Percentiles rank a stretch among this genome's conserved stretches.
Evolutionary conservation across 208 protist species (phyloP).

Genomic region (Leishmania lainsoni): DNA sequence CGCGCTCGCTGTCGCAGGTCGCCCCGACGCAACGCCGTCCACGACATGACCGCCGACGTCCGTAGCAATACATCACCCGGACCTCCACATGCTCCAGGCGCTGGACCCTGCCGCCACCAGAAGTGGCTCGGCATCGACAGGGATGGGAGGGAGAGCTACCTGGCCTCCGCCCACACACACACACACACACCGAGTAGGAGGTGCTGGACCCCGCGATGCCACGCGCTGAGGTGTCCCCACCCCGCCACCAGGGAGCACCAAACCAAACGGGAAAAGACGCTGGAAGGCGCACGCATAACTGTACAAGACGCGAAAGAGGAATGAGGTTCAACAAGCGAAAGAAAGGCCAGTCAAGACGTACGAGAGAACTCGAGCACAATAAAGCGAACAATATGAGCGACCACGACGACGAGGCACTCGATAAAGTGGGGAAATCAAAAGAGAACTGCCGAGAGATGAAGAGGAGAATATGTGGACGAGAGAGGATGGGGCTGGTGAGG

Average conservation of each 20-base stretch:
- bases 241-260: background rate
- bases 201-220: background rate
- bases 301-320: background rate
- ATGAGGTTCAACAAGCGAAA: background rate
- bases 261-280: background rate
- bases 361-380: conserved; percentile 6
- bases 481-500: background rate
- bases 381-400: background rate
- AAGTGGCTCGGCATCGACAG: background rate
- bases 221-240: background rate
- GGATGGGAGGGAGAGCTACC: background rate
- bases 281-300: background rate
- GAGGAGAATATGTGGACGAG: background rate
- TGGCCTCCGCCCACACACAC: background rate
- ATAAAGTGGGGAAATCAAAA: conserved; percentile 11
- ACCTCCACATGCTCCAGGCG: background rate
- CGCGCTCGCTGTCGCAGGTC: background rate
- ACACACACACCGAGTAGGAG: background rate
- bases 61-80: background rate
- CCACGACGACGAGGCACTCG: background rate
- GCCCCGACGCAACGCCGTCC: background rate
- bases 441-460: background rate
- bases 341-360: background rate
- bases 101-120: background rate
- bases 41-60: background rate